Percentiles rank a stretch among this genome's conserved stretches.
phyloP scores from a whole-genome alignment of 1,139 yeast genomes.

The Taphrina populina region DNA sequence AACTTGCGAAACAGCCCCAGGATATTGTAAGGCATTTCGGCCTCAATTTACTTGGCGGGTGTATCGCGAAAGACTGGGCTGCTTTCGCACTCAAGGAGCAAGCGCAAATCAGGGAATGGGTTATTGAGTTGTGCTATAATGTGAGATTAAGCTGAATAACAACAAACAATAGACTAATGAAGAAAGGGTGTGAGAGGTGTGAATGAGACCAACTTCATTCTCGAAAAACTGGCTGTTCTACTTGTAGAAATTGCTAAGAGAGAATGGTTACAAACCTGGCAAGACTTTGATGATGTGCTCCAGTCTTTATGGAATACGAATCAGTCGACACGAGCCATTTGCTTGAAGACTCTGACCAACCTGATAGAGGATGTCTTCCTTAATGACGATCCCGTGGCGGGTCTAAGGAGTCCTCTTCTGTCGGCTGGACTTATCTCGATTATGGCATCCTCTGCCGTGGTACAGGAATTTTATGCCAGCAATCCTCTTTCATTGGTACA shows the following conservation, averaged over 20 bases:
- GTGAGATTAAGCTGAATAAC: slow-evolving; percentile 43
- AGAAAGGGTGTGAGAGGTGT: slow-evolving; percentile 15
- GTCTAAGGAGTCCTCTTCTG: slow-evolving; percentile 72
- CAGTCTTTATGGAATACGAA: slow-evolving; percentile 63
- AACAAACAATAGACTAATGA: too few species aligned
- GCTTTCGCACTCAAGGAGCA: slow-evolving; percentile 63
- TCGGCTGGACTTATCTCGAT: slow-evolving; percentile 51
- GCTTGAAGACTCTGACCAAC: slow-evolving; percentile 75
- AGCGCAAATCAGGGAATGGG: slow-evolving; percentile 75
- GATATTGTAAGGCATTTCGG: slow-evolving; percentile 84
- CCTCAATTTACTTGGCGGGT: slow-evolving; percentile 69
- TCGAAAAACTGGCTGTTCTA: slow-evolving; percentile 81
- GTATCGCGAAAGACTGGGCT: slow-evolving; percentile 60
- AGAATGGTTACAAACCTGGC: slow-evolving; percentile 87
- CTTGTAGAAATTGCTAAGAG: slow-evolving; percentile 95
- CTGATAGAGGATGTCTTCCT: slow-evolving; percentile 92
- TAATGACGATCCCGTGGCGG: slow-evolving; percentile 85
- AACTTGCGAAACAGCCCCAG: slow-evolving; percentile 48
- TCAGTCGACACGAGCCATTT: slow-evolving; percentile 64
- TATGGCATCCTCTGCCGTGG: slow-evolving; percentile 69
- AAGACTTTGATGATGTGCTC: slow-evolving; percentile 76
- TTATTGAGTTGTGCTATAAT: slow-evolving; percentile 68
- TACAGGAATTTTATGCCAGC: slow-evolving; percentile 54
- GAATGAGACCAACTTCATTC: slow-evolving; percentile 46
- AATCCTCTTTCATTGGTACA: slow-evolving; percentile 68